phyloP scores from a whole-genome alignment of 2,329 filamentous ascomycete genomes.

The Aspergillus ochraceus region DNA sequence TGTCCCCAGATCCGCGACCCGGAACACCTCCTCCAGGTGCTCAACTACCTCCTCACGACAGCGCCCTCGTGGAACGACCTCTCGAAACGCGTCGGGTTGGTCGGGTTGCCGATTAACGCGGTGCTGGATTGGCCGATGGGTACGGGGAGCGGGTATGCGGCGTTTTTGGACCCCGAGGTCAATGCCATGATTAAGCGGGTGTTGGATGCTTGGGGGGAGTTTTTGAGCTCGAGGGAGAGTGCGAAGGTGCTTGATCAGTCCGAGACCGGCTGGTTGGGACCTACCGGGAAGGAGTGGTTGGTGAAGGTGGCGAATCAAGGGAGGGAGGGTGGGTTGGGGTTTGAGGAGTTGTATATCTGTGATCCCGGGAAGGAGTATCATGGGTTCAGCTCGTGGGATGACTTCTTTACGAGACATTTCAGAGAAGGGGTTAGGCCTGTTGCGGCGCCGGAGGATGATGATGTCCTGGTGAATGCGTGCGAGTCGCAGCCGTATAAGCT shows the following conservation, averaged over 20 bases:
- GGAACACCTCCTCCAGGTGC: slow-evolving; percentile 63
- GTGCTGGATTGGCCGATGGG: slow-evolving; percentile 62
- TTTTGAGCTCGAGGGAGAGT: slow-evolving; percentile 53
- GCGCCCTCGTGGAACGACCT: slow-evolving; percentile 34
- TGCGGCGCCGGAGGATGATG: slow-evolving; percentile 51
- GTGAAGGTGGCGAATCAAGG: slow-evolving; percentile 11
- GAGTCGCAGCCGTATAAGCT: slow-evolving; percentile 62
- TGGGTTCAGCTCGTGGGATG: slow-evolving; percentile 68
- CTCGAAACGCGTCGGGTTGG: slow-evolving; percentile 42
- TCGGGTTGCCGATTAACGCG: slow-evolving; percentile 59
- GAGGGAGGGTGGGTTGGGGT: slow-evolving; percentile 3
- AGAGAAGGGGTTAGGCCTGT: slow-evolving; percentile 58
- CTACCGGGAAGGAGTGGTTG: slow-evolving; percentile 46
- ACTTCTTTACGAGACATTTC: slow-evolving; percentile 66
- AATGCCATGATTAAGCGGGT: slow-evolving; percentile 55
- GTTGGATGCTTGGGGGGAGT: slow-evolving; percentile 57
- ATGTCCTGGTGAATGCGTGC: slow-evolving; percentile 63
- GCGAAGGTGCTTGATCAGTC: slow-evolving; percentile 50
- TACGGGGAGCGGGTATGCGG: slow-evolving; percentile 54
- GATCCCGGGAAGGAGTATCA: slow-evolving; percentile 21
- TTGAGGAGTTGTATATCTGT: slow-evolving; percentile 22
- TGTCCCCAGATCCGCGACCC: slow-evolving; percentile 65
- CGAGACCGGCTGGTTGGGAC: slow-evolving; percentile 56
- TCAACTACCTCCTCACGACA: slow-evolving; percentile 55
- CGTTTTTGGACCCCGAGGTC: slow-evolving; percentile 55